A percentile compares a stretch with the other conserved stretches of the same genome.
These are phyloP conservation scores for Albifimbria verrucaria DNA, from an alignment of 2,329 filamentous ascomycete species.

Conservation along the genomic window DNA sequence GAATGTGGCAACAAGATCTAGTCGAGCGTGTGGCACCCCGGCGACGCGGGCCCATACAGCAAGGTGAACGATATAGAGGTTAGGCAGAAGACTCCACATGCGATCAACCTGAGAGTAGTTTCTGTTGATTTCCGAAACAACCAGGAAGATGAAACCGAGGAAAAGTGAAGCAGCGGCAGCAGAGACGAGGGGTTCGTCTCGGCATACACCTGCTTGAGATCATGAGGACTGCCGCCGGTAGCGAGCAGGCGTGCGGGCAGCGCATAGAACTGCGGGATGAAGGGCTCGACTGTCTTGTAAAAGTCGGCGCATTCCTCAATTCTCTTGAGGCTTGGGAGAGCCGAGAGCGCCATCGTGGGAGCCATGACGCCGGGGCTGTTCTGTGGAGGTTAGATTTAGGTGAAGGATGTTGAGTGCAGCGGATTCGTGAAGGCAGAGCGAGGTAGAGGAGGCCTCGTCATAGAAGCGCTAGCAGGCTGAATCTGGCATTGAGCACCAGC, in stretches of 20 bases:
- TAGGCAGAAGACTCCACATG: slow-evolving; percentile 85
- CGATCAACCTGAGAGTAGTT: slow-evolving; percentile 98
- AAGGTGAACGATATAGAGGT: slow-evolving; percentile 83
- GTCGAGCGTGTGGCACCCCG: slow-evolving; percentile 63
- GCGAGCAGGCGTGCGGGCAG: slow-evolving; percentile 64
- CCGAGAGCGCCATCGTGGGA: slow-evolving; percentile 43
- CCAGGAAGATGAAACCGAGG: slow-evolving; percentile 68
- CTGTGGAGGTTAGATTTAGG: no score
- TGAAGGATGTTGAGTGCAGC: no score
- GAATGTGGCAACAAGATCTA: slow-evolving; percentile 71
- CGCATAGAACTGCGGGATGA: slow-evolving; percentile 63
- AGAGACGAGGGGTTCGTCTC: slow-evolving; percentile 79
- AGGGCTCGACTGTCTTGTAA: slow-evolving; percentile 71
- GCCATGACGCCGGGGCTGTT: slow-evolving; percentile 13
- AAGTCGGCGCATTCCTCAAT: slow-evolving; percentile 76
- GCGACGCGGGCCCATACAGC: slow-evolving; percentile 76
- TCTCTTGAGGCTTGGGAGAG: slow-evolving; percentile 67
- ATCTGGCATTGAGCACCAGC: neutral
- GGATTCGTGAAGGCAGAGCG: no score
- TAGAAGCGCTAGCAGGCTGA: neutral
- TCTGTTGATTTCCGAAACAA: slow-evolving; percentile 78
- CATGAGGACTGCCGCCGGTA: slow-evolving; percentile 56
- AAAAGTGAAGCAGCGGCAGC: slow-evolving; percentile 69
- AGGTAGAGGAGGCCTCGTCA: neutral
- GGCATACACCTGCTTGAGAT: slow-evolving; percentile 69